Conservation (phyloP, 352 stramenopile genomes). For the Phytophthora megakarya region DNA sequence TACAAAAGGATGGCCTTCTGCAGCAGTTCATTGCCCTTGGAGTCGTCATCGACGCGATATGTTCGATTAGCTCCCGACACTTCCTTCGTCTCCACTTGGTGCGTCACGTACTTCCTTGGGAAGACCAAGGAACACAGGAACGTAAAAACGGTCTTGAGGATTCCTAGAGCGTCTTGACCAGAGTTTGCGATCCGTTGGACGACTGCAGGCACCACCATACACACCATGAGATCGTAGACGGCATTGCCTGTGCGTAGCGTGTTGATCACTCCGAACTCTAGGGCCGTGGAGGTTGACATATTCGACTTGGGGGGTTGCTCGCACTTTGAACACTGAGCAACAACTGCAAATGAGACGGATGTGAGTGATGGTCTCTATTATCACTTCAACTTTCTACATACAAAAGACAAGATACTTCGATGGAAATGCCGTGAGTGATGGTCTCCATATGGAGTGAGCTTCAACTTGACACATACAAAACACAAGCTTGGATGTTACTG, state of each 20-base stretch:
- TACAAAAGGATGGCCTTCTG: conserved; percentile 56
- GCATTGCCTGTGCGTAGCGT: conserved; percentile 53
- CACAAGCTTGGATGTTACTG: no score
- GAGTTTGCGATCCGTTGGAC: conserved; percentile 39
- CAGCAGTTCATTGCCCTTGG: conserved; percentile 48
- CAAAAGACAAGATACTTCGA: conserved; percentile 12
- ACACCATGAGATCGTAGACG: conserved; percentile 60
- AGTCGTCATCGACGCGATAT: conserved; percentile 33
- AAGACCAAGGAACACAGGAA: conserved; percentile 20
- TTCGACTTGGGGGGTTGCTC: conserved; percentile 5
- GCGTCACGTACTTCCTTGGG: conserved; percentile 7
- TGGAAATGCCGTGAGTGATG: no score
- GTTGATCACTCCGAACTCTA: conserved; percentile 53
- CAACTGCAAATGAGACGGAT: not conserved
- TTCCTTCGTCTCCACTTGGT: conserved; percentile 43
- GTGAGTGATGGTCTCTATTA: no score
- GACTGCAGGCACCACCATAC: conserved; percentile 54
- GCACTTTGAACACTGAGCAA: conserved; percentile 1
- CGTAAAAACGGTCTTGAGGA: conserved; percentile 8
- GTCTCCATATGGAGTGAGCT: no score
- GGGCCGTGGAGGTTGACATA: conserved; percentile 43
- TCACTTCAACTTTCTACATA: conserved; percentile 15
- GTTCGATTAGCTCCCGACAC: conserved; percentile 30
- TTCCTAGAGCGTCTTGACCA: conserved; percentile 17
- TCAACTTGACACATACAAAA: conserved; percentile 17